Base-by-base conservation (phyloP, 1,284 basidiomycete genomes). In the Puccinia horiana region DNA sequence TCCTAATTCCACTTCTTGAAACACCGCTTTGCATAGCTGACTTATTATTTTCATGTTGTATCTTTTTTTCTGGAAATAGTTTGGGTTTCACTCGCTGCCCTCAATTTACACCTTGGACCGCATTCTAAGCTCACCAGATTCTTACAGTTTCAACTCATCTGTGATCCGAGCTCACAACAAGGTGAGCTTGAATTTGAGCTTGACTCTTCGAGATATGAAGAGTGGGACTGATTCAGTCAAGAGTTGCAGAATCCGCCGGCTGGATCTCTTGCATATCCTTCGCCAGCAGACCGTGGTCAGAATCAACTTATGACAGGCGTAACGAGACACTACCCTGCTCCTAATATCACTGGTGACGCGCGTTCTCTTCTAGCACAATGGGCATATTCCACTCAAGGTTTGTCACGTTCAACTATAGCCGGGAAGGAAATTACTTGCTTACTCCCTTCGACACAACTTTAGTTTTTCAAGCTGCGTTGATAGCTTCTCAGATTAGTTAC, bases 1-100 rank as follows among this genome's bases (percentile, higher is more conserved):
- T 29, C 5, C 4, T 35, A 65, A 65, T 40, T 65, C 35, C 56
- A 2, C 32, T 74, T 16, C 18, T 9, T n/a, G n/a, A n/a, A n/a
- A n/a, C n/a, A n/a, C 1, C 37, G 26, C 29, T 4, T 29, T 20
- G 16, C 54, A 20, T 61, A 23, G 4, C 52, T 49, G 44, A 8
- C 8, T 69, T 0, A 35, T 32, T 6, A 8, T 42, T 0, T 12
- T 58, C 20, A 20, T 18, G 8, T 1, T 29, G 29, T 72, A 6
- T 44, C n/a, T n/a, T n/a, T n/a, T 47, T 8, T 14, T 42, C 8
- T 40, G 20, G 9, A n/a, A 8, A 26, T 16, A 81, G 84, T 91
- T 91, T 83, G 91, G 90, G n/a, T 91, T 91, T 87, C 91, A 91
- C 84, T 91, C 91, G 0, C 90, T 91, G 89, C 90, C 91, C 0